phyloP scores from a whole-genome alignment of 1,284 basidiomycete species.

The Heterobasidion irregulare region DNA sequence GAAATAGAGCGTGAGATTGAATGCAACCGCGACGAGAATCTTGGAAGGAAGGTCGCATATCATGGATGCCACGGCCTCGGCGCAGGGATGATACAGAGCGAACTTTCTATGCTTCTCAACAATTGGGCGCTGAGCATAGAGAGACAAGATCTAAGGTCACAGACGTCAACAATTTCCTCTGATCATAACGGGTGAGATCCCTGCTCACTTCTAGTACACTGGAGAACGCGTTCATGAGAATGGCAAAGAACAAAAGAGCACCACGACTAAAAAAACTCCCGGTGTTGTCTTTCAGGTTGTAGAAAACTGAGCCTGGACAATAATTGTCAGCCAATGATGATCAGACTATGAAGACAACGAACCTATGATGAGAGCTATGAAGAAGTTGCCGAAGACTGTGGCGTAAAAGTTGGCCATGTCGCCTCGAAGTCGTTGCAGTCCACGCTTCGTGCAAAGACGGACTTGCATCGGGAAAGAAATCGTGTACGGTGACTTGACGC shows the following conservation, averaged over 20 bases:
- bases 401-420: slow-evolving; percentile 22
- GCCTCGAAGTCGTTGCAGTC: slow-evolving; percentile 49
- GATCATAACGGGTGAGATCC: slow-evolving; percentile 1
- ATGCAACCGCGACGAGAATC: slow-evolving; percentile 33
- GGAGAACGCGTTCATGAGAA: slow-evolving; percentile 22
- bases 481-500: slow-evolving; percentile 14
- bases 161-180: not conserved
- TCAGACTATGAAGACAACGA: no score
- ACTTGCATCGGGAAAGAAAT: slow-evolving; percentile 47
- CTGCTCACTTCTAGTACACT: no score
- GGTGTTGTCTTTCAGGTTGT: slow-evolving; percentile 31
- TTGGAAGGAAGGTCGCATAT: slow-evolving; percentile 45
- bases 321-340: no score
- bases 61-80: slow-evolving; percentile 49
- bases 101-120: slow-evolving; percentile 42
- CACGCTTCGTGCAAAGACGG: slow-evolving; percentile 43
- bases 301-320: slow-evolving; percentile 36
- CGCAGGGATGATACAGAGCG: slow-evolving; percentile 47
- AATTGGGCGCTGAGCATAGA: slow-evolving; percentile 51
- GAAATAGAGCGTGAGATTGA: slow-evolving; percentile 48
- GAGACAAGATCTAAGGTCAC: slow-evolving; percentile 32
- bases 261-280: slow-evolving; percentile 41
- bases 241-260: slow-evolving; percentile 24
- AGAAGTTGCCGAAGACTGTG: slow-evolving; percentile 14
- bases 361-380: slow-evolving; percentile 27